phyloP scores from a whole-genome alignment of 306 rosid species.

The Fragaria vesca region DNA sequence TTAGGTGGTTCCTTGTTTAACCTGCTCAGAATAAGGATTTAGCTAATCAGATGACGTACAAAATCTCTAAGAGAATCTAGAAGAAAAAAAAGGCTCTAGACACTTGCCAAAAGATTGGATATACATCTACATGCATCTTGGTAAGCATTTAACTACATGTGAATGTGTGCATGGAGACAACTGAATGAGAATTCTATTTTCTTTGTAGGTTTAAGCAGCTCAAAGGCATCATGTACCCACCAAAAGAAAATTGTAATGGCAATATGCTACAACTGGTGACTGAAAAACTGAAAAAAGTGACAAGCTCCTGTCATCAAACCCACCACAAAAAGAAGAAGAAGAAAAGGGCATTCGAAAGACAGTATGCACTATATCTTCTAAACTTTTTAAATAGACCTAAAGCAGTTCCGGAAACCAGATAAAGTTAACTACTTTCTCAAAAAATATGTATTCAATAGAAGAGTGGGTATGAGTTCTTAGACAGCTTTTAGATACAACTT shows the following conservation, averaged over 20 bases:
- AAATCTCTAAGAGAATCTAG: background rate
- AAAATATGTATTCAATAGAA: background rate
- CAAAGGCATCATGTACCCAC: background rate
- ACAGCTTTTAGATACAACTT: background rate
- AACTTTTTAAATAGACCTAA: background rate
- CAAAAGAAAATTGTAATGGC: background rate
- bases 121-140: background rate
- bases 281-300: background rate
- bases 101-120: background rate
- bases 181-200: background rate
- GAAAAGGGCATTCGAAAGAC: background rate
- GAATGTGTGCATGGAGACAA: background rate
- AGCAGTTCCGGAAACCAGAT: background rate
- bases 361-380: background rate
- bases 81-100: background rate
- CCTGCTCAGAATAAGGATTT: constrained; percentile 43
- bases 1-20: constrained; percentile 97
- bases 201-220: background rate
- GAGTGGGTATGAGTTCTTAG: background rate
- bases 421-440: background rate
- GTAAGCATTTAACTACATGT: background rate
- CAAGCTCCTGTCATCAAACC: background rate
- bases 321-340: background rate
- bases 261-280: background rate
- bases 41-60: background rate